Conservation (phyloP, 2,329 filamentous ascomycete species). For the Venturia effusa region DNA sequence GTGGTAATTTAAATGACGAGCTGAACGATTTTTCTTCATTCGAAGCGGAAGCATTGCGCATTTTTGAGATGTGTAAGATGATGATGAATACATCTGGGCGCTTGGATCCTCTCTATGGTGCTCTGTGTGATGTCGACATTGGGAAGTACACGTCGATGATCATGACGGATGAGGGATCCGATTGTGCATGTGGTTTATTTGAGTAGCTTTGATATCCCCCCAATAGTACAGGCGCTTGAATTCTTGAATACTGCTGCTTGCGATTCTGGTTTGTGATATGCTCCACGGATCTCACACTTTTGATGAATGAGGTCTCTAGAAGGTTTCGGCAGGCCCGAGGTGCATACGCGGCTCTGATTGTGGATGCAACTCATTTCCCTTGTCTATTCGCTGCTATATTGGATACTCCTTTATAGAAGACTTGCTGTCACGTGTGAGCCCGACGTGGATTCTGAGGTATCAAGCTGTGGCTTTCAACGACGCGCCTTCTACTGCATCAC, state of each 20-base stretch:
- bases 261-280: neutral
- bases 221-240: neutral
- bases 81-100: neutral
- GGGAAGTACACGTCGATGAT: neutral
- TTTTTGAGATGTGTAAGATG: neutral
- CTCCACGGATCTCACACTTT: neutral
- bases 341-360: neutral
- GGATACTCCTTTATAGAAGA: neutral
- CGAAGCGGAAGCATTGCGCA: neutral
- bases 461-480: neutral
- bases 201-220: neutral
- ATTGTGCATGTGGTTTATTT: neutral
- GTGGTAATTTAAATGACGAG: slow-evolving; percentile 1
- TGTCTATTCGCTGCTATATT: neutral
- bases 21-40: neutral
- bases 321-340: neutral
- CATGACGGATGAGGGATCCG: neutral
- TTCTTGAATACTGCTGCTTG: neutral
- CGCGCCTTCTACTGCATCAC: neutral
- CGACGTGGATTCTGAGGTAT: neutral
- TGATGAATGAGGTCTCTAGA: neutral
- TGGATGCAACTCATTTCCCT: neutral
- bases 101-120: neutral
- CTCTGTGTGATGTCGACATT: neutral
- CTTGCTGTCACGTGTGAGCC: neutral